Evolutionary conservation across 2,329 filamentous ascomycete species (phyloP).

Genomic region (Claviceps sp.): DNA sequence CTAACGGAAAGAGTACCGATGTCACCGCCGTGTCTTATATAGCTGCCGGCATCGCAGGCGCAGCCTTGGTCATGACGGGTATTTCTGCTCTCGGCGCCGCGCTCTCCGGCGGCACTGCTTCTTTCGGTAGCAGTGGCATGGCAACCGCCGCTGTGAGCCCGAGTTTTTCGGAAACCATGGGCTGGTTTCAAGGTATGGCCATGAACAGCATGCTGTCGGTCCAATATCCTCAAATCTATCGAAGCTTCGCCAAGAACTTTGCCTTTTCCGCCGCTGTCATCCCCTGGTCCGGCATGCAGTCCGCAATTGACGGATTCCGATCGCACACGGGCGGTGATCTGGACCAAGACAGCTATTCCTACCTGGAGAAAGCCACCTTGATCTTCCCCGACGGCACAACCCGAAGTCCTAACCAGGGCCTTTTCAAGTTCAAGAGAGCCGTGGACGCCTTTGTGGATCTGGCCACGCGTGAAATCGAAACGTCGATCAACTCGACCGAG

Average conservation of each 20-base stretch:
- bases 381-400: slow-evolving; percentile 51
- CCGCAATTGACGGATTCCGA: slow-evolving; percentile 73
- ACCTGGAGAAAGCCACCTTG: slow-evolving; percentile 62
- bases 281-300: slow-evolving; percentile 69
- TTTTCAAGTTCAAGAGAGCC: slow-evolving; percentile 41
- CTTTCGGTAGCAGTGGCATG: slow-evolving; percentile 28
- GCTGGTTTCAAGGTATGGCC: slow-evolving; percentile 87
- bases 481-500: slow-evolving; percentile 27
- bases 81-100: slow-evolving; percentile 53
- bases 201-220: slow-evolving; percentile 95
- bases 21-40: slow-evolving; percentile 69
- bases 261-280: slow-evolving; percentile 79
- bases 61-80: slow-evolving; percentile 61
- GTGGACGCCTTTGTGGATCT: slow-evolving; percentile 33
- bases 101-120: slow-evolving; percentile 34
- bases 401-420: slow-evolving; percentile 24
- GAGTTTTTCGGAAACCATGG: slow-evolving; percentile 71
- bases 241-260: slow-evolving; percentile 85
- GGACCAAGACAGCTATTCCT: slow-evolving; percentile 62
- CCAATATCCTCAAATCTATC: slow-evolving; percentile 74
- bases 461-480: slow-evolving; percentile 37
- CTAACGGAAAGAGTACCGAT: slow-evolving; percentile 73
- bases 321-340: slow-evolving; percentile 72
- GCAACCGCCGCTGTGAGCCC: slow-evolving; percentile 60
- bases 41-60: slow-evolving; percentile 74